Base-by-base conservation (phyloP, 495 filamentous ascomycete species). In the Chaetomium cochliodes region DNA sequence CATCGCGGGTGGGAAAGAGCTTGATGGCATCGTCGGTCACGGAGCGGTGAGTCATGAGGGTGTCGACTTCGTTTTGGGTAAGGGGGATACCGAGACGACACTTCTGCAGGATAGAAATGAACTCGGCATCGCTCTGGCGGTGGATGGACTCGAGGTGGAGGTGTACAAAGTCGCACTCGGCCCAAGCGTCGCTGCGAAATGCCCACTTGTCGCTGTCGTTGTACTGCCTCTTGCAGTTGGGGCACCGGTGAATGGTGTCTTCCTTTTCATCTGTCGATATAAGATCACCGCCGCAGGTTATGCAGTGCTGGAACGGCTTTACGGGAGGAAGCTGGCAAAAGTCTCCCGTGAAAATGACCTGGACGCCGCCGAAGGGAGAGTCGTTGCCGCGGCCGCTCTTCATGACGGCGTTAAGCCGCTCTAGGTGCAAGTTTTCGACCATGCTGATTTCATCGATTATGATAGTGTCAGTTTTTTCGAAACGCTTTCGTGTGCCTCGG, bases 311-410 rank as follows among this genome's bases (percentile, higher is more conserved):
- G 85, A 82, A 83, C 7, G 94, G 92, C 26, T 89, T 91, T 13
- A 98, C 92, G 0, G 93, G 93, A 0, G 94, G 92, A 18, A 98
- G 75, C 71, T 98, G 94, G 73, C 96, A 97, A 74, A 97, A 98
- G 75, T 98, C 94, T 0, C 94, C 94, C 0, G 93, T 97, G 28
- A 97, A 89, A 33, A 98, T 85, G 39, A 98, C 81, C 70, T 97
- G 93, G 49, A 96, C 92, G 1, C 93, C 93, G 33, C 94, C 94
- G 74, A 97, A 98, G 0, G 93, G 86, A 2, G 84, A 77, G 5
- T 85, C 85, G 4, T 37, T 15, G 5, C 50, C 5, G 44, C 79
- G 72, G 23, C 70, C 74, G 13, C 46, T 66, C 58, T 84, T 80
- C 77, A 87, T 80, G 28, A 83, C 62, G 7, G 56, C 66, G 61